These are phyloP conservation scores for Beauveria bassiana DNA, from an alignment of 2,329 filamentous ascomycete genomes.

Conservation along the genomic window DNA sequence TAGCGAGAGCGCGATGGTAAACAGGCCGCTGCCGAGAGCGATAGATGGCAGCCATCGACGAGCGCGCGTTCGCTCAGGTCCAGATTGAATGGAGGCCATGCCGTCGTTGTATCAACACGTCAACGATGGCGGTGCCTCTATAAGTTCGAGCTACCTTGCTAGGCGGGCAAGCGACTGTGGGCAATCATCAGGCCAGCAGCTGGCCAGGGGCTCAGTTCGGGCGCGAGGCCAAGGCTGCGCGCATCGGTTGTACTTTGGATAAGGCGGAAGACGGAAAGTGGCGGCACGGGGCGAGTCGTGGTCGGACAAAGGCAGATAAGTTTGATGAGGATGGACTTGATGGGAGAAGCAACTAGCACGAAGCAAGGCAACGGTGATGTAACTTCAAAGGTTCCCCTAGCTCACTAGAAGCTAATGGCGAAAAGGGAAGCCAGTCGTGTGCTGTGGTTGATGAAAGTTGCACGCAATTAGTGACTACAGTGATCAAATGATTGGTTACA, in stretches of 20 bases:
- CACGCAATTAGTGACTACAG: too few species aligned
- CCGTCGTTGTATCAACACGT: neutral
- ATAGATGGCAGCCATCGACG: neutral
- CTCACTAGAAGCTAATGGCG: too few species aligned
- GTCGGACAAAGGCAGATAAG: neutral
- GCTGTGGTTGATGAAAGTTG: too few species aligned
- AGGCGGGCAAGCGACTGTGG: neutral
- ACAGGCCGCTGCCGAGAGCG: neutral
- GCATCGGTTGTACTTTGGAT: neutral
- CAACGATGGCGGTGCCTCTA: neutral
- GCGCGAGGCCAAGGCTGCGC: neutral
- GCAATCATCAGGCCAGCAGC: neutral
- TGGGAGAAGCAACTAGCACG: neutral
- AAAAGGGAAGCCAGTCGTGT: too few species aligned
- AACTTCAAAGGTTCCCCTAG: too few species aligned
- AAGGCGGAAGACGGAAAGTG: neutral
- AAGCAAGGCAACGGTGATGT: too few species aligned
- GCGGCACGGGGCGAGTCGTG: neutral
- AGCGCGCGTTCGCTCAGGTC: neutral
- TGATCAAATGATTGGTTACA: too few species aligned
- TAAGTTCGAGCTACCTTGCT: neutral
- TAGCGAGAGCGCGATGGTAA: neutral
- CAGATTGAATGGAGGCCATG: neutral
- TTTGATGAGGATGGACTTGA: neutral
- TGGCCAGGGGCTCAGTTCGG: neutral